A percentile compares a stretch with the other conserved stretches of the same genome.
Evolutionary conservation across 805 yeast species (phyloP).

Genomic region (Pichia membranifaciens): DNA sequence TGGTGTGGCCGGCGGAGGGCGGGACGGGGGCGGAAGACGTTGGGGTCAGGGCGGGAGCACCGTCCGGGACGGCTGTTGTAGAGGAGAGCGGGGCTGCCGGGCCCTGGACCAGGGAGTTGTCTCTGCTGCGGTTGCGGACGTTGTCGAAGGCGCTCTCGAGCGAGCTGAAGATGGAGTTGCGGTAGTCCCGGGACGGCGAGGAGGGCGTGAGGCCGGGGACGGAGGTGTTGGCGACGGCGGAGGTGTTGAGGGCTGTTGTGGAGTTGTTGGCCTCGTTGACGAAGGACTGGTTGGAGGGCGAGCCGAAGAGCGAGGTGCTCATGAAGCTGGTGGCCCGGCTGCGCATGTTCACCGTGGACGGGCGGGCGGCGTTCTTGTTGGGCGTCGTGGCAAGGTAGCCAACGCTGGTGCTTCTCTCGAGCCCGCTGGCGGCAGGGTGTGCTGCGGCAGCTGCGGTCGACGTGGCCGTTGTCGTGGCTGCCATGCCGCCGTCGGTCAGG

Average conservation of each 20-base stretch:
- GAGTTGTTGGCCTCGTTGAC: neutral
- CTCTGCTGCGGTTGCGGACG: constrained; percentile 29
- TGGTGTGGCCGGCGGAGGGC: neutral
- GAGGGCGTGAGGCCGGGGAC: neutral
- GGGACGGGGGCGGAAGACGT: no score
- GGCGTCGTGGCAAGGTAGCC: constrained; percentile 1
- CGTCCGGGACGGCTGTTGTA: constrained; percentile 4
- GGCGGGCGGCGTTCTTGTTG: constrained; percentile 2
- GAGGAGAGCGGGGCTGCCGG: neutral
- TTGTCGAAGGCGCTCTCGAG: constrained; percentile 31
- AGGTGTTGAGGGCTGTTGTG: neutral
- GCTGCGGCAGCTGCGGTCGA: neutral
- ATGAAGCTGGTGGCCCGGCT: constrained; percentile 32
- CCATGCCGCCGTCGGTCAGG: neutral
- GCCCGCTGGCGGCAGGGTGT: neutral
- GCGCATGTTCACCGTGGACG: constrained; percentile 15
- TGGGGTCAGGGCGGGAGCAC: no score
- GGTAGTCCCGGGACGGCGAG: constrained; percentile 14
- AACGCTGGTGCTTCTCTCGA: constrained; percentile 5
- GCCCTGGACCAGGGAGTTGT: constrained; percentile 17
- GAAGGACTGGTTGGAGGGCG: constrained; percentile 2
- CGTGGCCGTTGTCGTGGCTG: neutral
- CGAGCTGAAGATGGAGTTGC: constrained; percentile 23
- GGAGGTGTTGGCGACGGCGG: neutral
- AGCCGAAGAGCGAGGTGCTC: constrained; percentile 20